A percentile compares a stretch with the other conserved stretches of the same genome.
Evolutionary conservation across 345 rosid genomes (phyloP).

Genomic region (thale cress (Arabidopsis thaliana)): DNA sequence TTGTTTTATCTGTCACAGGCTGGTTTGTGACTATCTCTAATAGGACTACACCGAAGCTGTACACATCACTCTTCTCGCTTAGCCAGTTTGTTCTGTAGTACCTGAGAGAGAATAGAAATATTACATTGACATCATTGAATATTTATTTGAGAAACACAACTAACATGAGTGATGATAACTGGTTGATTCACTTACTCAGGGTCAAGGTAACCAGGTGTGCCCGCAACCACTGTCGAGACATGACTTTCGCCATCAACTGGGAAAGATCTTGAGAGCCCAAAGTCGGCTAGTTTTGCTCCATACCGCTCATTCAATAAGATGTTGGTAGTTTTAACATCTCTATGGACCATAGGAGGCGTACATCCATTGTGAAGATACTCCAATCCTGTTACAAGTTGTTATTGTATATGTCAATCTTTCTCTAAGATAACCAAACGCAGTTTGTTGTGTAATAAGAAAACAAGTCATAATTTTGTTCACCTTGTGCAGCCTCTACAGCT

Average conservation of each 20-base stretch:
- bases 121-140: neutral
- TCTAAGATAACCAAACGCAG: neutral
- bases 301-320: slow-evolving; percentile 51
- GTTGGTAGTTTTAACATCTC: slow-evolving; percentile 58
- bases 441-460: neutral
- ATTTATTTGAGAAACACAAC: neutral
- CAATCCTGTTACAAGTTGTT: slow-evolving; percentile 45
- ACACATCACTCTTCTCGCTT: slow-evolving; percentile 53
- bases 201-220: slow-evolving; percentile 58
- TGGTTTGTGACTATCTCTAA: slow-evolving; percentile 49
- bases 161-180: too few relatives aligned
- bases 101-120: neutral
- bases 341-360: slow-evolving; percentile 59
- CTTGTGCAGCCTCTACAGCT: slow-evolving; percentile 62
- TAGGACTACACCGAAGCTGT: slow-evolving; percentile 56
- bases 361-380: slow-evolving; percentile 63
- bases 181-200: slow-evolving; percentile 48
- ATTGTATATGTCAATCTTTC: slow-evolving; percentile 8
- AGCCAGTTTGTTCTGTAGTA: slow-evolving; percentile 38
- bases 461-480: slow-evolving; percentile 27
- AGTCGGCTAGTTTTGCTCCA: slow-evolving; percentile 61
- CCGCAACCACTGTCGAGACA: slow-evolving; percentile 48
- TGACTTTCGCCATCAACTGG: slow-evolving; percentile 39
- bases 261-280: slow-evolving; percentile 56
- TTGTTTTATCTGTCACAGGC: slow-evolving; percentile 33